Evolutionary conservation across 2,329 filamentous ascomycete genomes (phyloP).

Genomic region (Biscogniauxia mediterranea): DNA sequence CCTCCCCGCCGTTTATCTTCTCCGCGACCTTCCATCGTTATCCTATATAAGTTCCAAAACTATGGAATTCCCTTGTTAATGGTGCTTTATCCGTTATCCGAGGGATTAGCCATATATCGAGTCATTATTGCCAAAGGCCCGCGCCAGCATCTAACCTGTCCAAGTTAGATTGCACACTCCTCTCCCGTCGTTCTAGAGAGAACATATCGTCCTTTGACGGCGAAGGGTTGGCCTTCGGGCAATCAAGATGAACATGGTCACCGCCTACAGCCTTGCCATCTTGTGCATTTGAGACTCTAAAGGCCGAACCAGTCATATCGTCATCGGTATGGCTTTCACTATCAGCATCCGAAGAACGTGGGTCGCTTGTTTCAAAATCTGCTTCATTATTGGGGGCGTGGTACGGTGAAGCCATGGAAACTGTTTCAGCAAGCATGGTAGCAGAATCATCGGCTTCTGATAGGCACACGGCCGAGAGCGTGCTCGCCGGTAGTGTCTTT

Average conservation of each 20-base stretch:
- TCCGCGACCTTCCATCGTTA: not conserved
- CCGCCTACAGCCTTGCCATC: not conserved
- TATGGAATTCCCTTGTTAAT: not conserved
- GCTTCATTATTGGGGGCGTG: conserved; percentile 12
- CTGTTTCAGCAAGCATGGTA: conserved; percentile 14
- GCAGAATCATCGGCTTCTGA: conserved; percentile 7
- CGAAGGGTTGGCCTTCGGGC: not conserved
- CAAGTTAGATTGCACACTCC: not conserved
- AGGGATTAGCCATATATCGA: not conserved
- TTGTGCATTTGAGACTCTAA: not conserved
- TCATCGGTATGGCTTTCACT: conserved; percentile 30
- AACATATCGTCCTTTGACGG: conserved; percentile 4
- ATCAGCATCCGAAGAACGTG: conserved; percentile 31
- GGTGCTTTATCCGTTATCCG: not conserved
- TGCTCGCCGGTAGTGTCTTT: conserved; percentile 4
- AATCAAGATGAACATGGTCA: not conserved
- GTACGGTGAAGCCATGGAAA: conserved; percentile 23
- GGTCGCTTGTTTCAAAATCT: conserved; percentile 26
- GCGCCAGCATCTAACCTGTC: not conserved
- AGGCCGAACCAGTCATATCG: conserved; percentile 12
- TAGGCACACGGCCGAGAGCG: conserved; percentile 8
- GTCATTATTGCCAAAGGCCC: not conserved
- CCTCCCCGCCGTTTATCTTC: not conserved
- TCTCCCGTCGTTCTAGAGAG: conserved; percentile 3
- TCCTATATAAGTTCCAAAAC: no score